Base-by-base conservation (phyloP, 495 filamentous ascomycete genomes). In the Neohortaea acidophila region DNA sequence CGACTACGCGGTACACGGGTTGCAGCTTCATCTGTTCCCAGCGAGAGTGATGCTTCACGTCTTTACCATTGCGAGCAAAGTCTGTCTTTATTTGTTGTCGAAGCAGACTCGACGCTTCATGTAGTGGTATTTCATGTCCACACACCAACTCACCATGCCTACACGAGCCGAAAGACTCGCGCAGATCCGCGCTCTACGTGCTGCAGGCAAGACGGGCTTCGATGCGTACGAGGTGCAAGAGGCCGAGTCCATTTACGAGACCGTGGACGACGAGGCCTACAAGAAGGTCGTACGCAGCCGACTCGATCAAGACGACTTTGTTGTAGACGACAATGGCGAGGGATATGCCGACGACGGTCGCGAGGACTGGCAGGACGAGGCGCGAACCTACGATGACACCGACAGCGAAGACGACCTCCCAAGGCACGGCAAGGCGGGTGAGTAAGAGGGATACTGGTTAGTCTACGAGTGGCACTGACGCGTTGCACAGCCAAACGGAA, bases 191-290 rank as follows among this genome's bases (percentile, higher is more conserved):
- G 82, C 81, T 52, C 71, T 96, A 38, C 81, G 83, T 39, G 76
- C 81, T 49, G 69, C 86, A 9, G 89, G 89, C 54, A 92, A 92
- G 65, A 94, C 83, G 56, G 77, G 79, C 39, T 69, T 87, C 23
- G 78, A 83, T 39, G 76, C 72, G n/a, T 97, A 96, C 63, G 61
- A 94, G 56, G 70, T 96, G 41, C 71, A 81, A 56, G 76, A 94
- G 38, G 80, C 79, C 50, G 77, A 77, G 38, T 73, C 81, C 36
- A 65, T 97, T 27, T 97, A 94, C 61, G 87, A 94, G 39, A 87
- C 93, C 56, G 85, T 96, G 34, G 86, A 96, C 55, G 89, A 97
- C 49, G 86, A 92, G 51, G 79, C 81, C 33, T 97, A 97, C 67
- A 94, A 93, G 60, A 89, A 93, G 54, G 74, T 94, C 39, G 84